Evolutionary conservation across 164 flowering plant species (phyloP).

Genomic region (Tetrastigma voinierianum): DNA sequence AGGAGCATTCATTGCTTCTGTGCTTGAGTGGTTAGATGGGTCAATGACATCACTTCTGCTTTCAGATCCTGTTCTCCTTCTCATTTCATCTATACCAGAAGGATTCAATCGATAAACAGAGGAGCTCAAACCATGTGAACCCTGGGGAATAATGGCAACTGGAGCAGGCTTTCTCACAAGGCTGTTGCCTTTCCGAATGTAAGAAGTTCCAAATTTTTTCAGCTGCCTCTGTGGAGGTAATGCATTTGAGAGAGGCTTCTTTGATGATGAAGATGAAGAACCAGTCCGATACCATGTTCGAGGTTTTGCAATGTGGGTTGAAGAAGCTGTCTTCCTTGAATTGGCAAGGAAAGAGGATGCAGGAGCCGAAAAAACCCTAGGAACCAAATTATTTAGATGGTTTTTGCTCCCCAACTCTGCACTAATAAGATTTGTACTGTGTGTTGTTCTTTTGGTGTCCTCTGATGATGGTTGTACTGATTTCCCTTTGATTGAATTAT

Average conservation of each 20-base stretch:
- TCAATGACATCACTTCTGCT: slow-evolving; percentile 18
- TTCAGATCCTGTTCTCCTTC: slow-evolving; percentile 22
- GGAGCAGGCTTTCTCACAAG: slow-evolving; percentile 65
- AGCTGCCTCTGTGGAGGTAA: slow-evolving; percentile 28
- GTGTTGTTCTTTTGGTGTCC: slow-evolving; percentile 16
- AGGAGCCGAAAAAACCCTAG: slow-evolving; percentile 30
- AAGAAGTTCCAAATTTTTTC: slow-evolving; percentile 39
- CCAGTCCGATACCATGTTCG: slow-evolving; percentile 74
- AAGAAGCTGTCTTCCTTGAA: slow-evolving; percentile 31
- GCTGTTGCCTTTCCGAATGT: slow-evolving; percentile 90
- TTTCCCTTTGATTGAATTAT: slow-evolving; percentile 12
- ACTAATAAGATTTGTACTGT: slow-evolving; percentile 15
- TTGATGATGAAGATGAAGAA: slow-evolving; percentile 24
- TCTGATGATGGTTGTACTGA: slow-evolving; percentile 12
- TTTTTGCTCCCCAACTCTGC: slow-evolving; percentile 27
- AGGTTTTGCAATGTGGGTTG: slow-evolving; percentile 37
- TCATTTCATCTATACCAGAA: slow-evolving; percentile 25
- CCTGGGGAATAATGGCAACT: slow-evolving; percentile 21
- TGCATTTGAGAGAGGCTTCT: slow-evolving; percentile 20
- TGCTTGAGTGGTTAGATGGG: slow-evolving; percentile 15
- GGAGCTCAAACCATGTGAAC: slow-evolving; percentile 25
- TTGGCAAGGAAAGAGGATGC: slow-evolving; percentile 20
- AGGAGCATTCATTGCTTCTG: slow-evolving; percentile 18
- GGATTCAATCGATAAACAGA: slow-evolving; percentile 30
- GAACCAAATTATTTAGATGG: slow-evolving; percentile 26